Evolutionary conservation across 2,329 filamentous ascomycete genomes (phyloP), one percentile per base, ranked within the genome.

Genomic region (Colletotrichum liaoningense): DNA sequence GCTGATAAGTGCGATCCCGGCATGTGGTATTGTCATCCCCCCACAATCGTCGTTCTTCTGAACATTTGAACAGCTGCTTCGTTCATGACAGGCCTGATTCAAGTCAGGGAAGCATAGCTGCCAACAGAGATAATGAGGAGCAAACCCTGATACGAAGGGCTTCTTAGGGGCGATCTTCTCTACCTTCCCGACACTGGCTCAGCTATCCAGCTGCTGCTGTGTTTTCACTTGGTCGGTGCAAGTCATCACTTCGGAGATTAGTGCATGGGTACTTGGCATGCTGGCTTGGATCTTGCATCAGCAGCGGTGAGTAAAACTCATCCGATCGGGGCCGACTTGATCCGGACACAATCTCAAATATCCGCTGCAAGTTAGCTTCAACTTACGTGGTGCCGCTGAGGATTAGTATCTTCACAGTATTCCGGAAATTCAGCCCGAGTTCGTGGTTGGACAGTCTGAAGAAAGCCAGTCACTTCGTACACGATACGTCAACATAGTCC

Each of bases 291-390:
- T 55, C 52, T 55, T 55, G 52, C 52, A 55, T 55, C 52, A 26
- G 52, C 52, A 55, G 14, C 52, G 22, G 22, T 24, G 52, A 55
- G 1, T 24, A 55, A 26, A 26, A 55, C n/a, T 3, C 24, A 26
- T 14, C n/a, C 52, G 22, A 55, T 55, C n/a, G 52, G 52, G 52
- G 52, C 4, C 22, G 11, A 24, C 12, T 24, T 26, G 52, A 24
- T 8, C 52, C 52, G 22, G 7, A 5, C 19, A 2, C 42, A 19
- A 22, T 49, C 8, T 49, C 19, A n/a, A 22, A n/a, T 49, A 11
- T 3, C 3, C 42, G 0, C 42, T 49, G 42, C 8, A 4, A n/a
- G 0, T 26, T n/a, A 1, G 52, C 11, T 0, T 35, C 1, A 35
- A 12, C 33, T 35, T 35, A 35, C 38, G 0, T 19, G 0, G 0